phyloP scores from a whole-genome alignment of 1,284 basidiomycete genomes.

The Sparassis latifolia region DNA sequence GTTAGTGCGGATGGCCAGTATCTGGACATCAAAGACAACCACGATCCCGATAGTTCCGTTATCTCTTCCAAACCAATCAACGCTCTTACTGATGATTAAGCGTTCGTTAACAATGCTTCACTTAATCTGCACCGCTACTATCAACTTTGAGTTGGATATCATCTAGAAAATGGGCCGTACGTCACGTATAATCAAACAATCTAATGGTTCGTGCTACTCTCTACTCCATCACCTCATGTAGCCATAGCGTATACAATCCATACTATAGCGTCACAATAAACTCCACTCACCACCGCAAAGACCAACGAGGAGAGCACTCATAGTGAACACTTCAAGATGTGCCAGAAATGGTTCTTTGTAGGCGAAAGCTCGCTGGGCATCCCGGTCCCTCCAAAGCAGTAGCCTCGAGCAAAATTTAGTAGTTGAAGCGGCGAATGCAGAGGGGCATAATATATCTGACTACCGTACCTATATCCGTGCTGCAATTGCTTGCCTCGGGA shows the following conservation, averaged over 20 bases:
- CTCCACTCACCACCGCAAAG: no score
- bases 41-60: constrained; percentile 36
- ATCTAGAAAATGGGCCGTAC: background rate
- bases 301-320: no score
- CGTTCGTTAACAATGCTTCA: no score
- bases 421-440: no score
- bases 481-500: no score
- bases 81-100: background rate
- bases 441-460: no score
- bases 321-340: no score
- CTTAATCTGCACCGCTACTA: background rate
- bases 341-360: no score
- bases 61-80: constrained; percentile 4
- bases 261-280: background rate
- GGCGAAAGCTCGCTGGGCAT: no score
- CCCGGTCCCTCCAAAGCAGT: no score
- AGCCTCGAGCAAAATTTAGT: no score
- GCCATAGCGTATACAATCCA: background rate
- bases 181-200: background rate
- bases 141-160: background rate
- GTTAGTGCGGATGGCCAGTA: constrained; percentile 37
- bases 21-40: constrained; percentile 53
- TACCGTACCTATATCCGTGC: no score
- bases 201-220: background rate
- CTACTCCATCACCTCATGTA: constrained; percentile 1